A percentile compares a stretch with the other conserved stretches of the same genome.
phyloP scores from a whole-genome alignment of 192 early-diverging fungal species.

The Coemansia brasiliensis region DNA sequence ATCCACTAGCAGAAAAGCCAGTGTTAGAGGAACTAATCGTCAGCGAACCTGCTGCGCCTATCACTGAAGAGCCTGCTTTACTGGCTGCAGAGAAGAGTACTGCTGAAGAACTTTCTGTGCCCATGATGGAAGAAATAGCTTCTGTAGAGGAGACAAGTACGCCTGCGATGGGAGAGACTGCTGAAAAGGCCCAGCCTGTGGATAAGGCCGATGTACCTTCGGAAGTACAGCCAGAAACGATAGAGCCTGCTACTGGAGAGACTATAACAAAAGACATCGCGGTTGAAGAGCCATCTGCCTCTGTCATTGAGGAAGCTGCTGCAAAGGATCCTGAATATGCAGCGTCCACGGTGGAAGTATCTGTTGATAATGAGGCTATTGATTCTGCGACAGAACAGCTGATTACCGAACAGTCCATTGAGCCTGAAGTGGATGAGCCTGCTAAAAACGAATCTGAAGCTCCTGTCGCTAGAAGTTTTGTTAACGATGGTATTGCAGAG shows the following conservation, averaged over 20 bases:
- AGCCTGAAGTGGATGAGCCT: too few species aligned
- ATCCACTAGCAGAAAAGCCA: not conserved
- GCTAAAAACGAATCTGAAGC: too few species aligned
- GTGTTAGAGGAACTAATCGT: not conserved
- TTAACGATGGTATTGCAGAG: too few species aligned
- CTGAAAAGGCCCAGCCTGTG: not conserved
- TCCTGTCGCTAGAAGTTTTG: too few species aligned
- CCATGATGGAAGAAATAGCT: not conserved
- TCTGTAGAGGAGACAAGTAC: not conserved
- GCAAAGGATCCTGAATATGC: not conserved
- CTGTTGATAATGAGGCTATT: too few species aligned
- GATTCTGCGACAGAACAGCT: too few species aligned
- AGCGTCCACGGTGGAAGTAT: too few species aligned
- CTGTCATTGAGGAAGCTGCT: not conserved
- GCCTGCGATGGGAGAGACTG: not conserved
- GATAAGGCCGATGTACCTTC: not conserved
- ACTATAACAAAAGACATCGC: not conserved
- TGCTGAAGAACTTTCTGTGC: not conserved
- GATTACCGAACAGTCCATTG: too few species aligned
- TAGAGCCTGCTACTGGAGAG: too few species aligned
- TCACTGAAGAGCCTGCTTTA: constrained; percentile 6
- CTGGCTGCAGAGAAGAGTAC: not conserved
- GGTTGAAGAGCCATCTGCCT: not conserved
- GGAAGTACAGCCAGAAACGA: not conserved
- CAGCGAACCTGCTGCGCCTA: not conserved